phyloP scores from a whole-genome alignment of 805 yeast genomes.

The Sporopachydermia lactativora region DNA sequence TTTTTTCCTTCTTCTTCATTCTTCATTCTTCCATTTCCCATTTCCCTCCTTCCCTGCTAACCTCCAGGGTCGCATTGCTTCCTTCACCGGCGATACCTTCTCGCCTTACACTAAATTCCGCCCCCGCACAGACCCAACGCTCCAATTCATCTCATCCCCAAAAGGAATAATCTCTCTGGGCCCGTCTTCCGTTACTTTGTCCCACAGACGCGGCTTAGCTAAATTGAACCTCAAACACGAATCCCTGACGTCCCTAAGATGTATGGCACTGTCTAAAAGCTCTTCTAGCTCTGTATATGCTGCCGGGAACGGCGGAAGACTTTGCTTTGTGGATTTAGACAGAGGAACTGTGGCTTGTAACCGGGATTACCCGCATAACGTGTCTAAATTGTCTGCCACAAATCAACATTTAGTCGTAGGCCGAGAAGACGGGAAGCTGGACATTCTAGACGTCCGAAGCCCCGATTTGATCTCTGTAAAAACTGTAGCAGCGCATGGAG shows the following conservation, averaged over 20 bases:
- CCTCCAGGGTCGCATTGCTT: constrained; percentile 23
- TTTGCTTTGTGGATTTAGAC: constrained; percentile 21
- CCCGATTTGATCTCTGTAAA: constrained; percentile 27
- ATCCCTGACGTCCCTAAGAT: constrained; percentile 12
- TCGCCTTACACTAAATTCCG: constrained; percentile 43
- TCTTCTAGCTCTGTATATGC: constrained; percentile 20
- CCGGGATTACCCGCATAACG: constrained; percentile 10
- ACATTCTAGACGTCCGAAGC: constrained; percentile 44
- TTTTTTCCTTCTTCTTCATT: no score
- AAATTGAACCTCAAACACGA: constrained; percentile 20
- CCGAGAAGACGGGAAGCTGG: constrained; percentile 43
- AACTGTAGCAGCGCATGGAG: constrained; percentile 44
- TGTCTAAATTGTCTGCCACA: constrained; percentile 4
- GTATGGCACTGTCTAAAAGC: constrained; percentile 16
- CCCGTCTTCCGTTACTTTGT: constrained; percentile 33
- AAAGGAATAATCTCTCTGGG: constrained; percentile 48
- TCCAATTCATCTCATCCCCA: constrained; percentile 37
- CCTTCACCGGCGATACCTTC: constrained; percentile 31
- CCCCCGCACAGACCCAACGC: constrained; percentile 36
- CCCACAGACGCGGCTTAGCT: constrained; percentile 43
- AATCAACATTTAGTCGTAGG: constrained; percentile 21
- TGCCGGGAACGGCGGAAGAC: constrained; percentile 16
- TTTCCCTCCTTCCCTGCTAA: neutral
- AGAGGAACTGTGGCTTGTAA: constrained; percentile 20
- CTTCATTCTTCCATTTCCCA: constrained; percentile 9